phyloP scores from a whole-genome alignment of 2,329 filamentous ascomycete species.

The Arachnomyces sp. region DNA sequence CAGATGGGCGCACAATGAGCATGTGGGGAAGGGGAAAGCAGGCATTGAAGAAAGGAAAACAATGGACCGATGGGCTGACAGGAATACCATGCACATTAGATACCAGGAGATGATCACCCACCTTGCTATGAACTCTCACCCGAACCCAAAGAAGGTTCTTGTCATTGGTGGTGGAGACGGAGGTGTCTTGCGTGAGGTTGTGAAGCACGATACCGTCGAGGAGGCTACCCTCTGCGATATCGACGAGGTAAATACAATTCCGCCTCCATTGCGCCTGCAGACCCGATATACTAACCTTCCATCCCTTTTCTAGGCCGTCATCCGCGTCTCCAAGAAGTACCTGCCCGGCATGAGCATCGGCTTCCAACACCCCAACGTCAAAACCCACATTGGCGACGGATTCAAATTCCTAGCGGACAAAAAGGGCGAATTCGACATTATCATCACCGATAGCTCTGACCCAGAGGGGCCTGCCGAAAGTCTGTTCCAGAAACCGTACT shows the following conservation, averaged over 20 bases:
- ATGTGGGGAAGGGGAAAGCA: no score
- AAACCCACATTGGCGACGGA: constrained; percentile 87
- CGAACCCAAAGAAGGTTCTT: constrained; percentile 94
- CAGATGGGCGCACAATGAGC: background rate
- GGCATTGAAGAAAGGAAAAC: no score
- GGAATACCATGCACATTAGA: constrained; percentile 22
- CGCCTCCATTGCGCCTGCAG: background rate
- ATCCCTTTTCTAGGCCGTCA: constrained; percentile 60
- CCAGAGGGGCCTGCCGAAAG: constrained; percentile 93
- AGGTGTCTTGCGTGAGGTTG: constrained; percentile 92
- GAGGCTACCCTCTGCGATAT: constrained; percentile 97
- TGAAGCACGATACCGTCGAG: constrained; percentile 97
- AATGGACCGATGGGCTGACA: no score
- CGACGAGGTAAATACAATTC: constrained; percentile 61
- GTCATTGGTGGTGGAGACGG: constrained; percentile 98
- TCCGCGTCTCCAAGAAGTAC: constrained; percentile 96
- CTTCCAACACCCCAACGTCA: constrained; percentile 89
- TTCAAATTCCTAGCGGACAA: constrained; percentile 98
- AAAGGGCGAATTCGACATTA: constrained; percentile 97
- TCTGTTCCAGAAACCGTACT: constrained; percentile 98
- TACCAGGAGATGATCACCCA: constrained; percentile 99
- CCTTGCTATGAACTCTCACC: constrained; percentile 96
- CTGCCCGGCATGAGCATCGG: constrained; percentile 89
- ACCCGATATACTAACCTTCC: background rate
- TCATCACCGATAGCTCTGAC: constrained; percentile 98